Percentiles rank a stretch among this genome's conserved stretches.
phyloP scores from a whole-genome alignment of 2,329 filamentous ascomycete species.

The Macroventuria anomochaeta region DNA sequence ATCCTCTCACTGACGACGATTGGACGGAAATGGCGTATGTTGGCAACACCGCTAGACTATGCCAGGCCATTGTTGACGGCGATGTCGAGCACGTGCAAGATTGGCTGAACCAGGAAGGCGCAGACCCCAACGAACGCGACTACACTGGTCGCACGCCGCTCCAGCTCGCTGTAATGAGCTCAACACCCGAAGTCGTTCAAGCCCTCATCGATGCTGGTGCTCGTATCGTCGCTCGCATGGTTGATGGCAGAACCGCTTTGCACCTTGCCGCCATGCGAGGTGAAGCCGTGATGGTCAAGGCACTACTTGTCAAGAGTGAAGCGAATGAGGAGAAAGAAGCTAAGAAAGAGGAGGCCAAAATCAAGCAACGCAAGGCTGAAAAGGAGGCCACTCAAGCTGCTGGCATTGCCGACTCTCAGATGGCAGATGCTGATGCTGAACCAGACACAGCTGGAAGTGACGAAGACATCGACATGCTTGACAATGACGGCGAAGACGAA shows the following conservation, averaged over 20 bases:
- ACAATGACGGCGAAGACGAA: conserved; percentile 51
- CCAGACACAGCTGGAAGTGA: conserved; percentile 54
- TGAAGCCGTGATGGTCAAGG: conserved; percentile 70
- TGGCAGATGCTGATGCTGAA: conserved; percentile 36
- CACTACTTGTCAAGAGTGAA: conserved; percentile 75
- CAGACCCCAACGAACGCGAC: conserved; percentile 72
- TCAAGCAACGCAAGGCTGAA: conserved; percentile 37
- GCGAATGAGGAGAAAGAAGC: conserved; percentile 74
- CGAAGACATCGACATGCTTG: conserved; percentile 61
- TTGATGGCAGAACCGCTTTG: conserved; percentile 81
- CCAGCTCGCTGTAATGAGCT: conserved; percentile 75
- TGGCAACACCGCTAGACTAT: conserved; percentile 77
- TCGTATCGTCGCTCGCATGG: conserved; percentile 74
- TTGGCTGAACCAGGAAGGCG: conserved; percentile 71
- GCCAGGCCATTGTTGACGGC: conserved; percentile 79
- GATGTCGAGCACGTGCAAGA: conserved; percentile 73
- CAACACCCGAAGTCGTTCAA: conserved; percentile 73
- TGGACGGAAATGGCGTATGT: conserved; percentile 94
- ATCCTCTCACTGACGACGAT: conserved; percentile 80
- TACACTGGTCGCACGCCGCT: conserved; percentile 72
- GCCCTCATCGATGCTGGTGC: conserved; percentile 74
- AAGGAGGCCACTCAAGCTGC: conserved; percentile 16
- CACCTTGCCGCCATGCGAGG: conserved; percentile 80
- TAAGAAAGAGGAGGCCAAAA: conserved; percentile 60
- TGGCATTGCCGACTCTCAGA: conserved; percentile 16